Evolutionary conservation across 257 asterid species (phyloP), one percentile per base, ranked within the genome.

Genomic region (Paraleonurus japonicus): DNA sequence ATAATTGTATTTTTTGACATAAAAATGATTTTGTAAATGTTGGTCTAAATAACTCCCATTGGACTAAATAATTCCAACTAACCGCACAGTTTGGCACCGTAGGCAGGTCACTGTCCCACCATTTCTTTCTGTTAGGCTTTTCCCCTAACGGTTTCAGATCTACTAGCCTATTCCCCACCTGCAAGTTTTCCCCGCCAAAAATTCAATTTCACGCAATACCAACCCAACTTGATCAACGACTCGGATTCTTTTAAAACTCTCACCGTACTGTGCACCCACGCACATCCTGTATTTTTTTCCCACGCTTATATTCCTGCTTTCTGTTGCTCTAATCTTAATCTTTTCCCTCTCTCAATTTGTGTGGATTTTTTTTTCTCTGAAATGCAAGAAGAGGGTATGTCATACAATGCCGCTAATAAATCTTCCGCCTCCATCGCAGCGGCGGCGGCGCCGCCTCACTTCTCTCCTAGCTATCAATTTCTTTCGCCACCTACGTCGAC

Each of bases 401-500:
- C 85, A 5, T 70, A 50, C 60, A 72, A 78, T 37, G 60, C 69
- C 67, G 81, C 62, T 19, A 60, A 71, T 10, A 70, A 74, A 20
- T 73, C 84, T 50, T 10, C 80, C 48, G 12, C 79, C 65, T 13
- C 75, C 45, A 54, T 68, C 5, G 68, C 79, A 12, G 69, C 77
- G 63, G 48, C 78, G 13, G 69, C 77, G 63, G 48, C 77, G 54
- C 72, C 78, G 54, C 80, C 20, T 24, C 76, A 33, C 27, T 77
- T 81, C 81, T 50, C 79, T 7, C 10, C 47, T 7, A 58, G 70
- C 50, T 78, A 83, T 74, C 89, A 85, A 37, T 89, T 83, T 51
- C 81, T 84, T 7, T 79, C 85, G 2, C 86, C 90, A n/a, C 45
- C 77, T 23, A 80, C 91, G 3, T 88, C 83, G 62, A 72, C 75